phyloP scores from a whole-genome alignment of 2,329 filamentous ascomycete species.

The Didymella exigua region DNA sequence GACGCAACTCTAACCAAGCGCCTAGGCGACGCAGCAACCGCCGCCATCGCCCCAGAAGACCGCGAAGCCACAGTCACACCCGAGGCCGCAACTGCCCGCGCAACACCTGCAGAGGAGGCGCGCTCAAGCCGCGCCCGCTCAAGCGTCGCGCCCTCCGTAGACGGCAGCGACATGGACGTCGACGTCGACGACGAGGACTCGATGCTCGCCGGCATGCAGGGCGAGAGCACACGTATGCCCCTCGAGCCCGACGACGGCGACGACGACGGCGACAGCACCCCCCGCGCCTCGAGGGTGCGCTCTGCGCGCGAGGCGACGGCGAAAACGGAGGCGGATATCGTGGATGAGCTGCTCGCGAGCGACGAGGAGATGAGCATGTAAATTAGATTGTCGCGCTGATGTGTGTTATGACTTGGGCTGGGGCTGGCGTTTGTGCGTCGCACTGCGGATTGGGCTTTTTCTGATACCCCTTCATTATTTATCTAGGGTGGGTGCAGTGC shows the following conservation, averaged over 20 bases:
- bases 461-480: constrained; percentile 10
- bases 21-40: constrained; percentile 47
- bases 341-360: constrained; percentile 41
- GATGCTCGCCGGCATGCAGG: constrained; percentile 42
- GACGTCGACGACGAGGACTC: constrained; percentile 43
- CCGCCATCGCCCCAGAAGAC: constrained; percentile 1
- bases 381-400: background rate
- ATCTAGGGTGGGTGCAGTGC: constrained; percentile 12
- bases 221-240: constrained; percentile 44
- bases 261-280: constrained; percentile 19
- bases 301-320: constrained; percentile 3
- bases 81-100: constrained; percentile 19
- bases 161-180: constrained; percentile 23
- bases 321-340: constrained; percentile 44
- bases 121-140: constrained; percentile 1
- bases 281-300: background rate
- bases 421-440: constrained; percentile 3
- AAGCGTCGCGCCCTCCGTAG: constrained; percentile 13
- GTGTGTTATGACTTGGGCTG: background rate
- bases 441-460: background rate
- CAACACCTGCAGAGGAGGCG: background rate
- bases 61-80: constrained; percentile 23
- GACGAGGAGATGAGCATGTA: constrained; percentile 24
- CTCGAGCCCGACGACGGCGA: constrained; percentile 36
- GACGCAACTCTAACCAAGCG: constrained; percentile 58